phyloP scores from a whole-genome alignment of 495 filamentous ascomycete genomes.

The Aspergillus baeticus region DNA sequence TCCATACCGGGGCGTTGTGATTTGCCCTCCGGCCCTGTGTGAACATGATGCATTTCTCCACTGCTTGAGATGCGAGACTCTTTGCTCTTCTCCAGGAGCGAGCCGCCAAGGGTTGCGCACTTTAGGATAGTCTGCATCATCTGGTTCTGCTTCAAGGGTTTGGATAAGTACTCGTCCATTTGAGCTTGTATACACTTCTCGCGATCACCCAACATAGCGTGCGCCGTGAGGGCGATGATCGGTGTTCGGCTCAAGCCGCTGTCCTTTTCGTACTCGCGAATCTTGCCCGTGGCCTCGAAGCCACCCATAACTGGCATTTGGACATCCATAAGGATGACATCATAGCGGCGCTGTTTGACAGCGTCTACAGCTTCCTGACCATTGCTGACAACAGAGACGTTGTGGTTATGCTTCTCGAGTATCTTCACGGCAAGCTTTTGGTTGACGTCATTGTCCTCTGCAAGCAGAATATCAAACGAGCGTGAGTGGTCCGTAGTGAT shows the following conservation, averaged over 20 bases:
- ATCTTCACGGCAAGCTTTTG: slow-evolving; percentile 96
- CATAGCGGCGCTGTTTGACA: slow-evolving; percentile 85
- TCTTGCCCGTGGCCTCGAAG: slow-evolving; percentile 96
- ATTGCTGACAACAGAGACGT: slow-evolving; percentile 93
- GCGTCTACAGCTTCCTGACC: slow-evolving; percentile 88
- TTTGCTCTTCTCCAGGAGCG: slow-evolving; percentile 72
- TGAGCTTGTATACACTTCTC: slow-evolving; percentile 98
- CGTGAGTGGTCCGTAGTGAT: slow-evolving; percentile 91
- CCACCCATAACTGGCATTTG: slow-evolving; percentile 99
- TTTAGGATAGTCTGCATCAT: slow-evolving; percentile 99
- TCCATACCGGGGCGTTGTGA: slow-evolving; percentile 46
- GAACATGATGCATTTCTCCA: slow-evolving; percentile 48
- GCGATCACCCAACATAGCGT: slow-evolving; percentile 98
- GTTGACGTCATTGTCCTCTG: slow-evolving; percentile 98
- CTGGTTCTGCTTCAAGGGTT: slow-evolving; percentile 96
- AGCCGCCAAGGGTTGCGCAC: slow-evolving; percentile 87
- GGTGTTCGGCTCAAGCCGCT: slow-evolving; percentile 75
- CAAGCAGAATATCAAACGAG: slow-evolving; percentile 93
- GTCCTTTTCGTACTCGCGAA: slow-evolving; percentile 88
- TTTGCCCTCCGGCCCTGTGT: slow-evolving; percentile 30
- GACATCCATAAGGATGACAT: slow-evolving; percentile 98
- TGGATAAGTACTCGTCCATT: slow-evolving; percentile 99
- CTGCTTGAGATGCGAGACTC: slow-evolving; percentile 56
- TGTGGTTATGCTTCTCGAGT: slow-evolving; percentile 95
- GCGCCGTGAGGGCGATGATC: slow-evolving; percentile 95